Base-by-base conservation (phyloP, 805 yeast species). In the Diddensiella caesifluorescens region DNA sequence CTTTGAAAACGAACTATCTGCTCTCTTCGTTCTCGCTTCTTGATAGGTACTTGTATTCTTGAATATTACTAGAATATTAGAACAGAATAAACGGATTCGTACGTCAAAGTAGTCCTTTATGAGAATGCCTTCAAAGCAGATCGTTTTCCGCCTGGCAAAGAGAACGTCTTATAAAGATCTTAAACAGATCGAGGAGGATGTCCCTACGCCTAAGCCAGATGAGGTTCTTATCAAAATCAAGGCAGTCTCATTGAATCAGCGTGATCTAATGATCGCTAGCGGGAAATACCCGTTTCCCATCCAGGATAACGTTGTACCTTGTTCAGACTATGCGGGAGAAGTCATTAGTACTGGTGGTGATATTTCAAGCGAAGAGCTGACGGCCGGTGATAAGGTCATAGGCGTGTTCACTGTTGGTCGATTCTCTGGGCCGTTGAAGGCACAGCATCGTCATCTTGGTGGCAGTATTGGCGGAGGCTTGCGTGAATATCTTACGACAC, bases 261-360 rank as follows among this genome's bases (percentile, higher is more conserved):
- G 41, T 3, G 47, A 44, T 43, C 3, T 35, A 4, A 35, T 32
- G 35, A 35, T 45, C 19, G 37, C 33, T 16, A 35, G 20, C 18
- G 34, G 22, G 31, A 13, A 15, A 5, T 44, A 40, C 28, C 41
- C 45, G 4, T 20, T 36, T 20, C 7, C 16, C 15, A 10, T 18
- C 9, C 30, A 27, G 16, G 35, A 41, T 3, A 28, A 35, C 19
- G 41, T 40, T 10, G 38, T 44, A 9, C 46, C 46, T 7, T 34
- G 47, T 13, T 41, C 45, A 20, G 47, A 40, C 28, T 26, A 40
- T 25, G 31, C 47, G 16, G 47, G 47, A 4, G 44, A 34, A 25
- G 39, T 44, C 9, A 44, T 44, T 19, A 29, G 22, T 9, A 25
- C 34, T 13, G 44, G 44, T 6, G 15, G 6, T 7, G 36, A 34